Percentiles rank a stretch among this genome's conserved stretches.
These are phyloP conservation scores for Avena eriantha DNA, from an alignment of 176 grass and related monocot genomes.

Conservation along the genomic window DNA sequence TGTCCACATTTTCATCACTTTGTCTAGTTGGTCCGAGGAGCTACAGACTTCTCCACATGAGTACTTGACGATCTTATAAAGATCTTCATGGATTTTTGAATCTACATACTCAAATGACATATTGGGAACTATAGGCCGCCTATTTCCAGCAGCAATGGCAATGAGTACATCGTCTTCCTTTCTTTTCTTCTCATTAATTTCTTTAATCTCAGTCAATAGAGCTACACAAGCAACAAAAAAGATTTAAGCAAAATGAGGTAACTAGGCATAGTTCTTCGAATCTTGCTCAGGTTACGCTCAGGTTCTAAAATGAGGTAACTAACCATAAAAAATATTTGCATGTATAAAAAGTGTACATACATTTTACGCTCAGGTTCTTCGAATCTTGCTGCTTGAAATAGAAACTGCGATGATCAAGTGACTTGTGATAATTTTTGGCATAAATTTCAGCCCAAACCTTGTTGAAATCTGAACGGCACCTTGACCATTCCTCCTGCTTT, in stretches of 20 bases:
- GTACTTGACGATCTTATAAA: slow-evolving; percentile 96
- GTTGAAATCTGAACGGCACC: slow-evolving; percentile 92
- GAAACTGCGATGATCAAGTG: slow-evolving; percentile 98
- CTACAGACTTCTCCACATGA: slow-evolving; percentile 91
- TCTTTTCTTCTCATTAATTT: slow-evolving; percentile 98
- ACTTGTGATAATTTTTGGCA: slow-evolving; percentile 98
- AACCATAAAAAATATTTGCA: slow-evolving; percentile 39
- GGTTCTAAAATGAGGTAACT: slow-evolving; percentile 31
- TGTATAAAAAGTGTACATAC: slow-evolving; percentile 46
- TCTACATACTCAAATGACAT: slow-evolving; percentile 87
- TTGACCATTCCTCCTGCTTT: slow-evolving; percentile 94
- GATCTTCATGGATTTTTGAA: slow-evolving; percentile 78
- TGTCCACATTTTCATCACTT: slow-evolving; percentile 92
- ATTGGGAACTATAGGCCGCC: slow-evolving; percentile 81
- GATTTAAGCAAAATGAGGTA: slow-evolving; percentile 38
- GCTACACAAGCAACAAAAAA: slow-evolving; percentile 65
- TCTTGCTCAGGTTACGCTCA: no score
- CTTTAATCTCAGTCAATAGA: slow-evolving; percentile 96
- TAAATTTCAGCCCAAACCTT: slow-evolving; percentile 99
- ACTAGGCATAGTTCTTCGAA: slow-evolving; percentile 40
- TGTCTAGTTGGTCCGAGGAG: slow-evolving; percentile 88
- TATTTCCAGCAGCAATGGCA: slow-evolving; percentile 88
- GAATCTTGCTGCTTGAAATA: slow-evolving; percentile 99
- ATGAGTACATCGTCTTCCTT: slow-evolving; percentile 95
- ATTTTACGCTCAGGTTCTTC: slow-evolving; percentile 93